A percentile compares a stretch with the other conserved stretches of the same genome.
Conservation (phyloP, 805 yeast genomes). For the Saturnispora saitoi region DNA sequence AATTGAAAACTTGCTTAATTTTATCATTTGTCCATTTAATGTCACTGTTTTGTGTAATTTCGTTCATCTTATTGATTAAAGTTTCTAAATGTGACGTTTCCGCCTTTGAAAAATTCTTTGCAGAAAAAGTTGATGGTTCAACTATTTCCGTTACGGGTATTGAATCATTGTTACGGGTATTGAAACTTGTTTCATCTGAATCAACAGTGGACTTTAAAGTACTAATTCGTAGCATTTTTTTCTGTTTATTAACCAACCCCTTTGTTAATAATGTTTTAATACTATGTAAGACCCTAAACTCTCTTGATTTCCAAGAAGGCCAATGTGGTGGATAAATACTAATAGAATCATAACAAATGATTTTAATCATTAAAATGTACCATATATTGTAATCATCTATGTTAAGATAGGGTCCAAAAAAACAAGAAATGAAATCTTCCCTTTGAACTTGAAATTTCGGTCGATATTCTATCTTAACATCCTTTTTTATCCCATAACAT, state of each 20-base stretch:
- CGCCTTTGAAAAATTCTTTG: neutral
- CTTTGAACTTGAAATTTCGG: neutral
- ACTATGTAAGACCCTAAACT: slow-evolving; percentile 5
- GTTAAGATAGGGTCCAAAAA: neutral
- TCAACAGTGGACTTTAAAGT: neutral
- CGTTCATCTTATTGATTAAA: neutral
- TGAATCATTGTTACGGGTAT: neutral
- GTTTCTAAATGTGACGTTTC: neutral
- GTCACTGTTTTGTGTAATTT: neutral
- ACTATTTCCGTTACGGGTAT: neutral
- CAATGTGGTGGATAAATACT: neutral
- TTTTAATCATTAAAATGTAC: neutral
- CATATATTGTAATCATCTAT: neutral
- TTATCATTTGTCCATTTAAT: slow-evolving; percentile 1
- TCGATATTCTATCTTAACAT: neutral
- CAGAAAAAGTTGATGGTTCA: no score
- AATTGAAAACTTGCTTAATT: neutral
- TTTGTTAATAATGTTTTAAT: neutral
- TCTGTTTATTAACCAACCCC: neutral
- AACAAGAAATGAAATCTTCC: neutral
- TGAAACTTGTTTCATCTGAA: neutral
- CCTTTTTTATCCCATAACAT: slow-evolving; percentile 1
- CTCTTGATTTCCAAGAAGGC: slow-evolving; percentile 7
- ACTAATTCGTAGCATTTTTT: neutral
- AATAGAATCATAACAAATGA: neutral